A percentile compares a stretch with the other conserved stretches of the same genome.
Conservation (phyloP, 345 rosid genomes). For the Salix dunnii region DNA sequence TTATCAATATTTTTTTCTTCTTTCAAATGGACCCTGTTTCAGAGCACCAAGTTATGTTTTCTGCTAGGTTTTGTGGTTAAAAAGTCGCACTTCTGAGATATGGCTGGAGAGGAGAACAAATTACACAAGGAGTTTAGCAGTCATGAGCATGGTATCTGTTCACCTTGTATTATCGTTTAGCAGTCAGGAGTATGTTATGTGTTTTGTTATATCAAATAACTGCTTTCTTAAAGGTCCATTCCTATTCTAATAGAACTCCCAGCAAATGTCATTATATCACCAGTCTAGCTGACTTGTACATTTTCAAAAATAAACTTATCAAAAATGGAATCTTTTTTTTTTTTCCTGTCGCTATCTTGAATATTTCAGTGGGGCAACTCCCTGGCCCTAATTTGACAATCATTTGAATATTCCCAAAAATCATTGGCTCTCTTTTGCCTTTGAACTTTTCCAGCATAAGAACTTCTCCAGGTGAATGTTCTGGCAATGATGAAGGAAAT, state of each 20-base stretch:
- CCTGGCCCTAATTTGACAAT: neutral
- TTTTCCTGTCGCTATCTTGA: neutral
- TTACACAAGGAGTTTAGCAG: constrained; percentile 96
- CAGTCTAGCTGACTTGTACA: neutral
- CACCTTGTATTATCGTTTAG: neutral
- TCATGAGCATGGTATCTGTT: constrained; percentile 96
- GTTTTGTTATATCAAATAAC: neutral
- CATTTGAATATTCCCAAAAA: neutral
- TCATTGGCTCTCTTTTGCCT: neutral
- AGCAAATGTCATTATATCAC: neutral
- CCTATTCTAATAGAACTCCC: neutral
- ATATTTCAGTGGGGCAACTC: neutral
- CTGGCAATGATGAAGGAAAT: neutral
- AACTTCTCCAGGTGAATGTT: too few relatives aligned
- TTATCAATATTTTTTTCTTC: neutral
- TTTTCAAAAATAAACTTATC: neutral
- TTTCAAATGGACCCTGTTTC: constrained; percentile 13
- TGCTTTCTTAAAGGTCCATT: neutral
- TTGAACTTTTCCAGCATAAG: neutral
- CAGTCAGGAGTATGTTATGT: neutral
- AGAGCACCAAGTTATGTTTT: constrained; percentile 14
- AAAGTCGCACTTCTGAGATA: constrained; percentile 94
- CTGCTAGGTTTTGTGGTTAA: constrained; percentile 91
- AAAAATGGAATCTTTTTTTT: neutral
- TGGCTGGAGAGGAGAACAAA: constrained; percentile 99